Evolutionary conservation across 2,329 filamentous ascomycete genomes (phyloP).

Genomic region (Bertia moriformis): DNA sequence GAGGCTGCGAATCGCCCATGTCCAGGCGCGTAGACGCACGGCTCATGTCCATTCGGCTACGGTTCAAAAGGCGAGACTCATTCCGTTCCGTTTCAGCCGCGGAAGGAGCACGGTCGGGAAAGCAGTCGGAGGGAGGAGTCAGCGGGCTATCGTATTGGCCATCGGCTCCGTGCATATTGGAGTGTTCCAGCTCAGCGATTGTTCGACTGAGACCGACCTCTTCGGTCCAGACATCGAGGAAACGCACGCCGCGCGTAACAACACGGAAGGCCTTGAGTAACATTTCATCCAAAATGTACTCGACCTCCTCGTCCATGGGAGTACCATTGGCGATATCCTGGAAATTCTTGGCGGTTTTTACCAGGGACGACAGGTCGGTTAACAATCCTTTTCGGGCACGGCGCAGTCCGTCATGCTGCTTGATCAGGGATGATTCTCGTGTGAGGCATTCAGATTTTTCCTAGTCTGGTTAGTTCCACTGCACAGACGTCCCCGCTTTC

Average conservation of each 20-base stretch:
- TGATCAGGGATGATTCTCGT: constrained; percentile 62
- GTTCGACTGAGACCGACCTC: constrained; percentile 29
- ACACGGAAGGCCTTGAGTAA: constrained; percentile 87
- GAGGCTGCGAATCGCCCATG: constrained; percentile 39
- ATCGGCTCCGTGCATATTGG: constrained; percentile 40
- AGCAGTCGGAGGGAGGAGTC: constrained; percentile 39
- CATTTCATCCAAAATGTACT: constrained; percentile 82
- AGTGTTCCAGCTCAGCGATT: constrained; percentile 43
- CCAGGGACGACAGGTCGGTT: constrained; percentile 75
- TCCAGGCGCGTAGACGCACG: constrained; percentile 62
- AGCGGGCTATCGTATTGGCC: constrained; percentile 51
- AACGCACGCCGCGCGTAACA: constrained; percentile 76
- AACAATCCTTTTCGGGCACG: constrained; percentile 74
- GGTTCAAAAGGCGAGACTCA: constrained; percentile 29
- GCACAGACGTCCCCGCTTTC: constrained; percentile 56
- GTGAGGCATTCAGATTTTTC: constrained; percentile 69
- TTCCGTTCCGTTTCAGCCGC: constrained; percentile 15
- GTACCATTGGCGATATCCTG: constrained; percentile 52
- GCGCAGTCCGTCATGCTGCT: constrained; percentile 61
- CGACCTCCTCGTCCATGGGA: constrained; percentile 43
- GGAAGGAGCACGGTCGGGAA: constrained; percentile 29
- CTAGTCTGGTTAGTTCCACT: not conserved
- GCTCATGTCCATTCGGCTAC: constrained; percentile 15
- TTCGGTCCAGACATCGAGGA: constrained; percentile 69
- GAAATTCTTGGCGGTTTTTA: constrained; percentile 75